Evolutionary conservation across 257 asterid species (phyloP).

Genomic region (Jasminum sambac): DNA sequence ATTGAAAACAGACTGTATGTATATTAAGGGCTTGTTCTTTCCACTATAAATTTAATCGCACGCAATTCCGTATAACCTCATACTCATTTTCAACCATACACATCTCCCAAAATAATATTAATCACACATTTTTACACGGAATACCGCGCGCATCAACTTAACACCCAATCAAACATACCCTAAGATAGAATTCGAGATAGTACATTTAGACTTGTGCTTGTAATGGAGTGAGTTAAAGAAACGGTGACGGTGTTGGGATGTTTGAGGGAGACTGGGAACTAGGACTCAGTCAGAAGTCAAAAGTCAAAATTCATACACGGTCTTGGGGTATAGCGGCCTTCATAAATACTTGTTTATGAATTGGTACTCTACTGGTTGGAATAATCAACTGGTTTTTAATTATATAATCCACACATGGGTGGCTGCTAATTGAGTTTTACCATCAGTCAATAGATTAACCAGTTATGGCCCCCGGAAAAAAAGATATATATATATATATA

Average conservation of each 20-base stretch:
- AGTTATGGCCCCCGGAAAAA: background rate
- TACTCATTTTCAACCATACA: too few species aligned
- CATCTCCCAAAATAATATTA: too few species aligned
- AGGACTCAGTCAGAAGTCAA: background rate
- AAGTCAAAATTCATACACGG: constrained; percentile 7
- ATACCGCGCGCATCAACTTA: too few species aligned
- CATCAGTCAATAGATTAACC: background rate
- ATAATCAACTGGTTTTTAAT: background rate
- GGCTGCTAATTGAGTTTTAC: background rate
- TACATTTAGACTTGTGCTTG: too few species aligned
- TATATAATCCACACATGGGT: background rate
- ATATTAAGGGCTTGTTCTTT: too few species aligned
- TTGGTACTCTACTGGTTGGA: background rate
- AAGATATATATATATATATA: too few species aligned
- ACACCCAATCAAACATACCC: too few species aligned
- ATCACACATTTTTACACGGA: too few species aligned
- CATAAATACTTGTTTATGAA: background rate
- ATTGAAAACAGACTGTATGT: too few species aligned
- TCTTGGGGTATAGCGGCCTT: background rate
- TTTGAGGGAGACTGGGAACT: background rate
- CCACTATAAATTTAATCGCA: too few species aligned
- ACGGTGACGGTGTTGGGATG: background rate
- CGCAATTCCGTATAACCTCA: too few species aligned
- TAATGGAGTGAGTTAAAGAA: background rate
- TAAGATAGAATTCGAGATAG: too few species aligned